These are phyloP conservation scores for Picea glauca DNA, from an alignment of 75 land plant genomes.

Conservation along the genomic window DNA sequence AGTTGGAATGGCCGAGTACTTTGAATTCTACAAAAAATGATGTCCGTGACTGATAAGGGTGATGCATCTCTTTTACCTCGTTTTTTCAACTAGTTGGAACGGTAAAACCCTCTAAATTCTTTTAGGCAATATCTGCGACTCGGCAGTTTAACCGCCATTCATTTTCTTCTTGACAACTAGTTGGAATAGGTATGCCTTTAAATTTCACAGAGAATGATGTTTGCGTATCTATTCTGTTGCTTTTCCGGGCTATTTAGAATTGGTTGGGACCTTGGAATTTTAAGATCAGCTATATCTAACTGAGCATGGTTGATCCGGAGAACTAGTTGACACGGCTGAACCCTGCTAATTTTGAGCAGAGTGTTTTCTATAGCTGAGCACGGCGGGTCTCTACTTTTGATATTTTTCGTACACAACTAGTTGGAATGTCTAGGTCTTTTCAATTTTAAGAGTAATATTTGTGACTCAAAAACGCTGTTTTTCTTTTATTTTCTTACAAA, in stretches of 20 bases:
- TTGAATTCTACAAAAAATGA: no score
- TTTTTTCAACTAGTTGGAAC: no score
- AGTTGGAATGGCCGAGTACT: no score
- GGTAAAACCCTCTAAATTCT: no score
- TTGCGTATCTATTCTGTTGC: neutral
- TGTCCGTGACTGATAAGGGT: no score
- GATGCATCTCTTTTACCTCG: no score
- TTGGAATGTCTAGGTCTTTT: neutral
- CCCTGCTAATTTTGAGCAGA: neutral
- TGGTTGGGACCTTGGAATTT: neutral
- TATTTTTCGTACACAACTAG: neutral
- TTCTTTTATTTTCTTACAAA: no score
- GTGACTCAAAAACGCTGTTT: neutral
- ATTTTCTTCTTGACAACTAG: neutral
- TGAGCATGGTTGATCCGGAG: neutral
- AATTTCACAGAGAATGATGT: neutral
- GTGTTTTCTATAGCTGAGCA: neutral
- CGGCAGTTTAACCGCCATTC: no score
- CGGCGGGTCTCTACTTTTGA: neutral
- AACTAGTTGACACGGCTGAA: neutral
- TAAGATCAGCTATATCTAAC: neutral
- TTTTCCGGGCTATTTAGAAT: neutral
- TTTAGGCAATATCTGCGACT: no score
- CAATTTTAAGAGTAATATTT: neutral
- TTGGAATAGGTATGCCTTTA: neutral